Evolutionary conservation across 2,329 filamentous ascomycete genomes (phyloP), one percentile per base, ranked within the genome.

Genomic region (Pleomassaria siparia): DNA sequence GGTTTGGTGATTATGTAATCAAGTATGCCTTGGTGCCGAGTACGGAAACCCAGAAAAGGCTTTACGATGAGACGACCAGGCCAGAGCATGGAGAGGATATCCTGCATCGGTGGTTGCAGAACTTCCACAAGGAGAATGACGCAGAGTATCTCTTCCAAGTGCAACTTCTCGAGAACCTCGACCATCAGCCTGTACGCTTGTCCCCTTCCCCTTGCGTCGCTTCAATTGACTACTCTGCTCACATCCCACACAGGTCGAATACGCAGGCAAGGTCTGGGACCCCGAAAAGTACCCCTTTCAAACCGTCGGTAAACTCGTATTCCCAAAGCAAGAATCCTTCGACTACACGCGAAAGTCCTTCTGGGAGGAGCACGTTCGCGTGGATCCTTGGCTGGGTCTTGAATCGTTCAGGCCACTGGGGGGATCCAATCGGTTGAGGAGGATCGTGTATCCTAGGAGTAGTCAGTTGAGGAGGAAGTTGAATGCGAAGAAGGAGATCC

Each of bases 11-110:
- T 42, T 76, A 76, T 47, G 69, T 78, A 2, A 68, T 71, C 42
- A 80, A 79, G 51, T 78, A 76, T 51, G 70, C 69, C 43, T 67
- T 79, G 22, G 69, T 76, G 5, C 76, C 76, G 0, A 70, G 63
- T 12, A 62, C 62, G 2, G 63, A 72, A 4, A 72, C 66, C 1
- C 73, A 77, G 55, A 66, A 66, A 40, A 72, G 71, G 42, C 63
- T 74, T 2, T 65, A 66, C 29, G 66, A 69, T 15, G 67, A 76
- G 47, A 69, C 61, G 0, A 64, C 73, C 28, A 70, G 71, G 29
- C 63, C 65, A 2, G 61, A 71, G 5, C 51, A 70, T 40, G 57
- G 59, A 10, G 59, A 70, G 26, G 65, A 73, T 49, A 65, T 74
- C 43, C 59, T 74, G 13, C 68, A 71, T 42, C 55, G 66, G 35